Evolutionary conservation across 179 eudicot species (phyloP).

Genomic region (Camellia oleifera): DNA sequence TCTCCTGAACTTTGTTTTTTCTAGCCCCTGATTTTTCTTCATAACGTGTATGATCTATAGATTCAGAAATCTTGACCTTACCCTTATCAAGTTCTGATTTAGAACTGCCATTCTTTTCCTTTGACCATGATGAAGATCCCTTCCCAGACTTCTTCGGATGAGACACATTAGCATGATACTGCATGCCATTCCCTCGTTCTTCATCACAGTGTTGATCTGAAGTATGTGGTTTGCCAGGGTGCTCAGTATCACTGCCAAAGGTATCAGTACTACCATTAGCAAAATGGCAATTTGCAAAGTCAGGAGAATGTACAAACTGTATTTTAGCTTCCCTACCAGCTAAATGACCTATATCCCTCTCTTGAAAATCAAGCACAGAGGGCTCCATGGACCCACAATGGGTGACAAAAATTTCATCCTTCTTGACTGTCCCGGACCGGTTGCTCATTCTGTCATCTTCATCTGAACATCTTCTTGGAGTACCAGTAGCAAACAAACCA

Average conservation of each 20-base stretch:
- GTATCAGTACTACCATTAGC: slow-evolving; percentile 25
- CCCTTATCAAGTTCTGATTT: slow-evolving; percentile 46
- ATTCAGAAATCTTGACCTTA: slow-evolving; percentile 43
- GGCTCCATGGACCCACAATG: slow-evolving; percentile 24
- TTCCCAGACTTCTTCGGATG: slow-evolving; percentile 38
- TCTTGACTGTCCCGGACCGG: slow-evolving; percentile 31
- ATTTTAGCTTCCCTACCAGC: slow-evolving; percentile 23
- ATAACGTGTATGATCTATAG: slow-evolving; percentile 27
- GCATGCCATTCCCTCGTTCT: slow-evolving; percentile 26
- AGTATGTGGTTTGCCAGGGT: slow-evolving; percentile 23
- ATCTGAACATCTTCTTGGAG: slow-evolving; percentile 36
- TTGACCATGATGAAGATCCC: slow-evolving; percentile 47
- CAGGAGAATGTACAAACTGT: slow-evolving; percentile 20
- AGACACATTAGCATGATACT: slow-evolving; percentile 27
- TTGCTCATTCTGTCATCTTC: slow-evolving; percentile 36
- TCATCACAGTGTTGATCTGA: slow-evolving; percentile 33
- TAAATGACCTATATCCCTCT: slow-evolving; percentile 25
- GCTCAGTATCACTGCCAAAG: slow-evolving; percentile 23
- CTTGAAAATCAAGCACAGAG: slow-evolving; percentile 24
- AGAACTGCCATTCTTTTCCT: slow-evolving; percentile 39
- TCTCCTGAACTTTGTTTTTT: slow-evolving; percentile 45
- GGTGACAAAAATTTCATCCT: slow-evolving; percentile 17
- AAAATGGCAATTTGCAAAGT: slow-evolving; percentile 19
- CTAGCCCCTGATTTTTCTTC: slow-evolving; percentile 45
- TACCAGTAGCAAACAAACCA: slow-evolving; percentile 23